These are phyloP conservation scores for Xerophyta viscosa DNA, from an alignment of 106 monocot genomes.

Conservation along the genomic window DNA sequence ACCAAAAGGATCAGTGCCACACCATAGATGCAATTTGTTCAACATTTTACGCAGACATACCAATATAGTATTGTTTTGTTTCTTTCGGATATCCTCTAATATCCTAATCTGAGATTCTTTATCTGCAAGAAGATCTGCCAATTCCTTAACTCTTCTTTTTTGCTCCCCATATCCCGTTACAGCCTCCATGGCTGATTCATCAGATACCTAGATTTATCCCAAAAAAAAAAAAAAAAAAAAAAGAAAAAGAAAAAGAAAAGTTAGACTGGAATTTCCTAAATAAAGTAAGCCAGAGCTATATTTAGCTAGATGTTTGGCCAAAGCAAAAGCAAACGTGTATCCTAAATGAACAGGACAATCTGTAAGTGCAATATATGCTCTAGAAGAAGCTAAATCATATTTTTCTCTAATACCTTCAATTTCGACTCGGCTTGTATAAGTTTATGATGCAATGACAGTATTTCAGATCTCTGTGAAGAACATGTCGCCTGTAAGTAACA, in stretches of 20 bases:
- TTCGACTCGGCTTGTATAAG: conserved; percentile 53
- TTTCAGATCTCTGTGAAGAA: conserved; percentile 41
- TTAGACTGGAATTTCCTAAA: too few relatives aligned
- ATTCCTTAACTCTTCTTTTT: conserved; percentile 26
- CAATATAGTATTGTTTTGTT: conserved; percentile 86
- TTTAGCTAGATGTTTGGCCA: background rate
- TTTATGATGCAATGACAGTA: conserved; percentile 37
- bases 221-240: too few relatives aligned
- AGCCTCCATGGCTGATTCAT: conserved; percentile 42
- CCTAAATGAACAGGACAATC: too few relatives aligned
- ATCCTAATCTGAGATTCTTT: conserved; percentile 59
- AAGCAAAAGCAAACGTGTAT: background rate
- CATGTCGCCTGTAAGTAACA: conserved; percentile 41
- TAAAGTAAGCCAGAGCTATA: too few relatives aligned
- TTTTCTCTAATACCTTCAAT: conserved; percentile 36
- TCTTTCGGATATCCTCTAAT: conserved; percentile 69
- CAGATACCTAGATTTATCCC: conserved; percentile 71
- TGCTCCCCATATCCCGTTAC: conserved; percentile 43
- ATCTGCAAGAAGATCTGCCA: conserved; percentile 44
- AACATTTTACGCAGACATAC: conserved; percentile 16
- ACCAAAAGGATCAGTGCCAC: background rate
- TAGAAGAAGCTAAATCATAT: background rate
- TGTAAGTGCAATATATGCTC: too few relatives aligned
- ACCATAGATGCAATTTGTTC: background rate
- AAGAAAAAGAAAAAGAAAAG: too few relatives aligned